Conservation (phyloP, 169 alveolate genomes). For the Plasmodium inui region DNA sequence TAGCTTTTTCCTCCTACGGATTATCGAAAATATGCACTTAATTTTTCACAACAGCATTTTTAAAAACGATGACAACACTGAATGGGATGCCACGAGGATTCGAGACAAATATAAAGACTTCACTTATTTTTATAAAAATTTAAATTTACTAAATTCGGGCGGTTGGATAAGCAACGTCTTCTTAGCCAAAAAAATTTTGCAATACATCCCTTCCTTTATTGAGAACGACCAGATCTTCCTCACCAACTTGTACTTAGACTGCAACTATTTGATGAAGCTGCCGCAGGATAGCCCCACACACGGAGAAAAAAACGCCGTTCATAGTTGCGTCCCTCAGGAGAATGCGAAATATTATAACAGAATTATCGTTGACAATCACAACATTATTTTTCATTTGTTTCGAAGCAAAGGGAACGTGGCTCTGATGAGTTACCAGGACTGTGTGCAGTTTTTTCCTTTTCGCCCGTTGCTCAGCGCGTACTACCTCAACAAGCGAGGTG, state of each 20-base stretch:
- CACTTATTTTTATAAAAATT: slow-evolving; percentile 58
- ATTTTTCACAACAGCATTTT: slow-evolving; percentile 59
- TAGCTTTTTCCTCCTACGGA: slow-evolving; percentile 17
- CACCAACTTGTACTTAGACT: slow-evolving; percentile 62
- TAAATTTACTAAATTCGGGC: slow-evolving; percentile 58
- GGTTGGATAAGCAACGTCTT: slow-evolving; percentile 73
- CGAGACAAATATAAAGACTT: slow-evolving; percentile 37
- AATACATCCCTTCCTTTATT: slow-evolving; percentile 68
- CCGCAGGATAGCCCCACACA: not conserved
- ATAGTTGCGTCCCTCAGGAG: not conserved
- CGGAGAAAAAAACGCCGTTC: not conserved
- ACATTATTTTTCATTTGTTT: slow-evolving; percentile 53
- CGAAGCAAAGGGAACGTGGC: slow-evolving; percentile 27
- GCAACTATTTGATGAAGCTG: slow-evolving; percentile 30
- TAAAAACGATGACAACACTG: slow-evolving; percentile 43
- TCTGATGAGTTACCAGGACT: slow-evolving; percentile 26
- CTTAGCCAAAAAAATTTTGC: slow-evolving; percentile 48
- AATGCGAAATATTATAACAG: slow-evolving; percentile 28
- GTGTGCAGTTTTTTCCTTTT: slow-evolving; percentile 47
- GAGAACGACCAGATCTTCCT: slow-evolving; percentile 68
- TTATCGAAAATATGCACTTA: slow-evolving; percentile 71
- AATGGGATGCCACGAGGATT: slow-evolving; percentile 50
- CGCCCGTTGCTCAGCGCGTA: slow-evolving; percentile 29
- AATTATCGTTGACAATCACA: slow-evolving; percentile 67
- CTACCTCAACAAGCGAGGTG: slow-evolving; percentile 9